Base-by-base conservation (phyloP, 2,329 filamentous ascomycete species). In the Neofusicoccum umdonicola region DNA sequence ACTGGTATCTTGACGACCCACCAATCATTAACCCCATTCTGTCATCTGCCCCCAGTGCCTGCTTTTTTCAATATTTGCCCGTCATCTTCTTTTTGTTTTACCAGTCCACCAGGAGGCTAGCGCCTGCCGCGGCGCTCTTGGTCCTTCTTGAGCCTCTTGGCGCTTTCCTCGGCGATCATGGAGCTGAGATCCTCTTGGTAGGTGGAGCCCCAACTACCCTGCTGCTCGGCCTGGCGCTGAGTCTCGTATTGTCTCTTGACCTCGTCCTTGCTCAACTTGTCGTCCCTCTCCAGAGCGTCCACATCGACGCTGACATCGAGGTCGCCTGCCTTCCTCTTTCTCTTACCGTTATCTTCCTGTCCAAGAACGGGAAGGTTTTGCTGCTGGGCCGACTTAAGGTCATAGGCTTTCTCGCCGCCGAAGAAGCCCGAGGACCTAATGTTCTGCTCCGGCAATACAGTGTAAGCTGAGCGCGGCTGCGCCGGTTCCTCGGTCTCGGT, bases 151-250 rank as follows among this genome's bases (percentile, higher is more conserved):
- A 93, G 85, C 75, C 93, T 86, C 85, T 98, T 98, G 69, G 92
- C 86, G 73, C 89, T 92, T 80, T 98, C 95, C 72, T 92, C 89
- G 12, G 92, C 92, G 80, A 99, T 97, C 91, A 99, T 96, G 72
- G 97, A 91, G 71, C 89, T 94, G 64, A 99, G 79, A 74, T 97
- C 94, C 70, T 98, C 94, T 75, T 96, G 91, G 78, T 90, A 89
- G 65, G 87, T 86, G 86, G 89, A 92, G 71, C 88, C 85, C 74
- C 90, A 90, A 68, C 89, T 85, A 9, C 76, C 77, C 62, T 77
- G 73, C 78, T 86, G 74, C 82, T 90, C 83, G 81, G 85, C 84
- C 72, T 87, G 84, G 71, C 85, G 84, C 75, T 87, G 82, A 39
- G 83, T 87, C 65, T 98, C 93, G 72, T 96, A 99, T 73, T 89